Evolutionary conservation across 306 rosid genomes (phyloP).

Genomic region (Begonia fuchsioides): DNA sequence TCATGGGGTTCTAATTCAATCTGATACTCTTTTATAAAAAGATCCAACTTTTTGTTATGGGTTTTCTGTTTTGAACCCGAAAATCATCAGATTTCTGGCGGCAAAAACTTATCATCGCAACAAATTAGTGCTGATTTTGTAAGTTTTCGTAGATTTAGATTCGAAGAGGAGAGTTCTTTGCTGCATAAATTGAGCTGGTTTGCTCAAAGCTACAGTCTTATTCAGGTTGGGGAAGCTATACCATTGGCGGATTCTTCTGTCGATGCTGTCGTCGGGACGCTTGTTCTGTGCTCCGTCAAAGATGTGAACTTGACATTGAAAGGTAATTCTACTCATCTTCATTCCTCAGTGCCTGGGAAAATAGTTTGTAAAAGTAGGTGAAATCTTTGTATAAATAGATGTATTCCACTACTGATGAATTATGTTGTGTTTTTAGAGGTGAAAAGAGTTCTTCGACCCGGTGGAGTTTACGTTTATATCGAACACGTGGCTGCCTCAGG

Average conservation of each 20-base stretch:
- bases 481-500: constrained; percentile 91
- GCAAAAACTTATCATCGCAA: no score
- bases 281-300: constrained; percentile 78
- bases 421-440: constrained; percentile 37
- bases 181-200: no score
- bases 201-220: neutral
- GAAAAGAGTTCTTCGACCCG: constrained; percentile 63
- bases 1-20: no score
- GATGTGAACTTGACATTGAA: constrained; percentile 54
- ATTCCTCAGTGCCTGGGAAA: no score
- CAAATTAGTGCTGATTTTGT: no score
- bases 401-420: neutral
- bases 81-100: no score
- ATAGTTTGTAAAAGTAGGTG: no score
- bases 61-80: no score
- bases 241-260: constrained; percentile 78
- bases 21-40: no score
- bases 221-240: constrained; percentile 77
- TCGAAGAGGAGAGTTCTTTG: no score
- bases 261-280: constrained; percentile 92
- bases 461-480: constrained; percentile 55
- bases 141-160: no score
- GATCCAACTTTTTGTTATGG: no score
- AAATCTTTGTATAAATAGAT: neutral
- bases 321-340: constrained; percentile 32